Percentiles rank a stretch among this genome's conserved stretches.
Evolutionary conservation across 179 eudicot genomes (phyloP).

Genomic region (Silene coronaria): DNA sequence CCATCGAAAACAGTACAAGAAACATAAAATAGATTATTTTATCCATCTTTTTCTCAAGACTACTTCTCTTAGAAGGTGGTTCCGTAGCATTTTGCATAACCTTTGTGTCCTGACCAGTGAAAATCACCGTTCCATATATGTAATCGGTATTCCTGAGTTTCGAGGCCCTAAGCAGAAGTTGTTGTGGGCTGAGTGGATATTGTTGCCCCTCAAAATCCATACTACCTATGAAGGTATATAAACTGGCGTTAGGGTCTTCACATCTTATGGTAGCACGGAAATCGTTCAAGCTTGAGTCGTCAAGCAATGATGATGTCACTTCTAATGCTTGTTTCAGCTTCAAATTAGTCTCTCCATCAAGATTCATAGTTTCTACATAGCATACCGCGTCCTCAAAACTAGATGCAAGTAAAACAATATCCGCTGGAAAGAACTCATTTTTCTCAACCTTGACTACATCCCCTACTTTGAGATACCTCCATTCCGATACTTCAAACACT

Average conservation of each 20-base stretch:
- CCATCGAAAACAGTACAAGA: slow-evolving; percentile 47
- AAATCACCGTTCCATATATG: slow-evolving; percentile 73
- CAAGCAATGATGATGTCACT: slow-evolving; percentile 51
- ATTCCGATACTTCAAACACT: slow-evolving; percentile 43
- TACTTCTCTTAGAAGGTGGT: slow-evolving; percentile 88
- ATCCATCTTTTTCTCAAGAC: slow-evolving; percentile 83
- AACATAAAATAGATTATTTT: slow-evolving; percentile 70
- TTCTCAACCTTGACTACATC: slow-evolving; percentile 77
- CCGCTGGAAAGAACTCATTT: slow-evolving; percentile 88
- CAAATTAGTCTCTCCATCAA: slow-evolving; percentile 92
- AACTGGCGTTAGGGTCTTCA: slow-evolving; percentile 90
- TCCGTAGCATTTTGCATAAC: slow-evolving; percentile 85
- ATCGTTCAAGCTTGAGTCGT: slow-evolving; percentile 45
- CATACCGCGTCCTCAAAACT: slow-evolving; percentile 79
- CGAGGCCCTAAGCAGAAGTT: slow-evolving; percentile 73
- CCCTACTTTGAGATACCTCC: slow-evolving; percentile 73
- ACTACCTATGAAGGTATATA: slow-evolving; percentile 72
- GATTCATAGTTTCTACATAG: slow-evolving; percentile 94
- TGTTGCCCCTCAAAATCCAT: slow-evolving; percentile 68
- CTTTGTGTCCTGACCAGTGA: slow-evolving; percentile 86
- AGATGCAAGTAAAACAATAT: slow-evolving; percentile 73
- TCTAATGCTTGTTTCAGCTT: slow-evolving; percentile 81
- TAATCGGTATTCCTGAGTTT: slow-evolving; percentile 78
- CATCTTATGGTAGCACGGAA: slow-evolving; percentile 65
- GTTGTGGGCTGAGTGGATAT: slow-evolving; percentile 69